Percentiles rank a stretch among this genome's conserved stretches.
phyloP scores from a whole-genome alignment of 495 filamentous ascomycete species.

The Pyronema domesticum region DNA sequence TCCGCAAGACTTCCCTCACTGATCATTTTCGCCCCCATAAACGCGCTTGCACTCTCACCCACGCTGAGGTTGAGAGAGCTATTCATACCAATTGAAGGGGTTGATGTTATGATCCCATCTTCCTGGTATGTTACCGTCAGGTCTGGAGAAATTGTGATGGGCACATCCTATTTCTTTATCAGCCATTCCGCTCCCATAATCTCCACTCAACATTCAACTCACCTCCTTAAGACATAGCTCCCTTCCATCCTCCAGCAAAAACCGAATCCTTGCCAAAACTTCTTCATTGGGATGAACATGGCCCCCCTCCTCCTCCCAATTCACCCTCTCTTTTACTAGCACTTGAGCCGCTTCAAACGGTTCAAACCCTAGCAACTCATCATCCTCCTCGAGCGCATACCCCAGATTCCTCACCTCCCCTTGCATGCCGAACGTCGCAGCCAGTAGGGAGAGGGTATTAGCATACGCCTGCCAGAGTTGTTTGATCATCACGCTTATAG shows the following conservation, averaged over 20 bases:
- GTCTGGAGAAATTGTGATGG: constrained; percentile 29
- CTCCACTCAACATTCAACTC: background rate
- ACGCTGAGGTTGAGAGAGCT: constrained; percentile 13
- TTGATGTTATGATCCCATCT: constrained; percentile 32
- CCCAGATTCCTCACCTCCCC: constrained; percentile 35
- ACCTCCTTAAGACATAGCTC: constrained; percentile 39
- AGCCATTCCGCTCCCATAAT: background rate
- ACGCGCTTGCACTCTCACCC: constrained; percentile 4
- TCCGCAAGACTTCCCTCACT: constrained; percentile 7
- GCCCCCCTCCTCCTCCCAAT: constrained; percentile 20
- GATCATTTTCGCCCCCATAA: background rate
- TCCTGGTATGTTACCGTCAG: constrained; percentile 39
- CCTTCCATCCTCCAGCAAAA: constrained; percentile 49
- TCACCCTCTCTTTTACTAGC: constrained; percentile 18
- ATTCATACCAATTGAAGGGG: constrained; percentile 22
- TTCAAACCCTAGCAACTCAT: constrained; percentile 53
- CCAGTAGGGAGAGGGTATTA: constrained; percentile 44
- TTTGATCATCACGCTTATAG: constrained; percentile 40
- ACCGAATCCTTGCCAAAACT: constrained; percentile 50
- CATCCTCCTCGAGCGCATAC: constrained; percentile 64
- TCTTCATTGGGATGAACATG: constrained; percentile 48
- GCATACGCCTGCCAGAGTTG: constrained; percentile 60
- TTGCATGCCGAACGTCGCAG: constrained; percentile 33
- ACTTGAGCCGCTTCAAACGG: constrained; percentile 31
- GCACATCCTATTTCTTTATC: constrained; percentile 11